A percentile compares a stretch with the other conserved stretches of the same genome.
Evolutionary conservation across 257 asterid genomes (phyloP).

Genomic region (Solanum chilense): DNA sequence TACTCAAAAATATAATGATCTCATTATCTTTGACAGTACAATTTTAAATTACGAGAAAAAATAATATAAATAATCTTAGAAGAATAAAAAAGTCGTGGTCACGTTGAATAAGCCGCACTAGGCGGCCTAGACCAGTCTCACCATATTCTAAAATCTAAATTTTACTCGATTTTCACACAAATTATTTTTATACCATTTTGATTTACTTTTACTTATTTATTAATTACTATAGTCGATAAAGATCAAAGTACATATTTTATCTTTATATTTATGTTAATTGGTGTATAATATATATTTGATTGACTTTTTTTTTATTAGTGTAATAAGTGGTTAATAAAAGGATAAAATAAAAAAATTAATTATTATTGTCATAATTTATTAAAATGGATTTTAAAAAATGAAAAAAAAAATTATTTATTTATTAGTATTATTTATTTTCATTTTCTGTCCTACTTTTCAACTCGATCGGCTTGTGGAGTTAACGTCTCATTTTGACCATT

Average conservation of each 20-base stretch:
- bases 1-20: neutral
- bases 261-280: too few species aligned
- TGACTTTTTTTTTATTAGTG: too few species aligned
- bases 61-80: too few species aligned
- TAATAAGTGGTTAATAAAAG: too few species aligned
- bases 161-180: neutral
- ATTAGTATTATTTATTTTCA: too few species aligned
- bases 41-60: neutral
- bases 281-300: too few species aligned
- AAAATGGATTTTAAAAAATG: too few species aligned
- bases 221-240: too few species aligned
- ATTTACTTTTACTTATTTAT: neutral
- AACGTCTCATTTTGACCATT: neutral
- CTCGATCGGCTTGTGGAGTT: neutral
- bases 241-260: too few species aligned
- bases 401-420: too few species aligned
- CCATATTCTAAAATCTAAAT: neutral
- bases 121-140: neutral
- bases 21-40: neutral
- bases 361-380: too few species aligned
- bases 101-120: conserved; percentile 11
- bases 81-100: neutral
- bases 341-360: too few species aligned
- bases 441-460: neutral
- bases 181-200: neutral